Conservation (phyloP, 106 monocot species). For the Allium cepa region DNA sequence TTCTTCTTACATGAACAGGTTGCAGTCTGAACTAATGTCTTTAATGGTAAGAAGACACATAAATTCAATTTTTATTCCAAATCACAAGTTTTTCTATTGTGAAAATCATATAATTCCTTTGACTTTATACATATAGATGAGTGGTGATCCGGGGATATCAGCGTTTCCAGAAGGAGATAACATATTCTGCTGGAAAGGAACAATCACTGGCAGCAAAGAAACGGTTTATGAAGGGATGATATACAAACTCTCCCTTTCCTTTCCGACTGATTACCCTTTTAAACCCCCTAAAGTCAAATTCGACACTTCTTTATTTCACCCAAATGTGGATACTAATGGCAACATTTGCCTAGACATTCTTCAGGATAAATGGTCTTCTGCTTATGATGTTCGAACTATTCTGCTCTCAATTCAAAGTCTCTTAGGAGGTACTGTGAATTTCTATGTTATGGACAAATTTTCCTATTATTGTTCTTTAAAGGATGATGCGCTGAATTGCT, state of each 20-base stretch:
- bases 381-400: constrained; percentile 85
- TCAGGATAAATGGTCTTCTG: constrained; percentile 99
- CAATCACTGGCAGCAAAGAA: constrained; percentile 80
- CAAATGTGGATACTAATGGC: constrained; percentile 77
- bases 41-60: constrained; percentile 53
- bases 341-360: constrained; percentile 98
- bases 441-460: neutral
- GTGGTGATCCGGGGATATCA: constrained; percentile 87
- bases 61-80: too few species aligned
- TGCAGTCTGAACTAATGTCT: constrained; percentile 93
- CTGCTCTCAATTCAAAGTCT: constrained; percentile 88
- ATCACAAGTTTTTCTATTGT: neutral
- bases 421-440: constrained; percentile 53
- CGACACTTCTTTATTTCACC: constrained; percentile 78
- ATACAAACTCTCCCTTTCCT: constrained; percentile 77
- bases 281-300: constrained; percentile 97
- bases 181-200: constrained; percentile 91
- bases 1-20: constrained; percentile 23
- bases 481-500: too few species aligned
- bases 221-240: constrained; percentile 84
- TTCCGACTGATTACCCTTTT: constrained; percentile 84
- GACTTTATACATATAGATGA: constrained; percentile 45
- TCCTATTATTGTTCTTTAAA: neutral
- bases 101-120: neutral
- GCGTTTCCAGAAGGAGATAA: constrained; percentile 98